phyloP scores from a whole-genome alignment of 208 protist genomes.

The Trypanosoma cruzi region DNA sequence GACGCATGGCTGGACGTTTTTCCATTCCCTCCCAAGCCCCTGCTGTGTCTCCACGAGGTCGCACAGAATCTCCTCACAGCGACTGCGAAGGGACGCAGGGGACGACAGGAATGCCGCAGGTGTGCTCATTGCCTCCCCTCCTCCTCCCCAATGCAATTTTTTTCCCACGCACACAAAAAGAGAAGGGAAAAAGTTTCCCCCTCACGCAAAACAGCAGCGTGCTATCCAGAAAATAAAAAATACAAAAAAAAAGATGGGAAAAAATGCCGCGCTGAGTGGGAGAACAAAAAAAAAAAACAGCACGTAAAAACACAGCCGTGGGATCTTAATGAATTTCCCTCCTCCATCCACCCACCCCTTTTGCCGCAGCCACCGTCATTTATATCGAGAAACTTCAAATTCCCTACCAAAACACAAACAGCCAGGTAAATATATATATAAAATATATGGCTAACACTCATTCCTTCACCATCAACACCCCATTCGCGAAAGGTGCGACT shows the following conservation, averaged over 20 bases:
- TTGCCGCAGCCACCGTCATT: neutral
- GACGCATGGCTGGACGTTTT: conserved; percentile 80
- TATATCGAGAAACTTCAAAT: neutral
- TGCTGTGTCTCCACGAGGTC: conserved; percentile 50
- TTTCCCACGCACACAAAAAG: neutral
- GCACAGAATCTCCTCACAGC: conserved; percentile 30
- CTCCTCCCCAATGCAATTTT: neutral
- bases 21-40: conserved; percentile 49
- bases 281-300: too few species aligned
- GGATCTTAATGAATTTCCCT: too few species aligned
- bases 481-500: neutral
- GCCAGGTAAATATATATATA: neutral
- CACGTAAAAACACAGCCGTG: too few species aligned
- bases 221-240: too few species aligned
- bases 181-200: too few species aligned
- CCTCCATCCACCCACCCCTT: neutral
- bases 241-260: too few species aligned
- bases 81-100: conserved; percentile 1
- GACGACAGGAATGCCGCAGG: neutral
- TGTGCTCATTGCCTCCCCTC: neutral
- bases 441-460: neutral
- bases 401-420: neutral
- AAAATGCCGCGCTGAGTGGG: too few species aligned
- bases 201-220: too few species aligned
- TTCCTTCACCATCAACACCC: conserved; percentile 3